A percentile compares a stretch with the other conserved stretches of the same genome.
phyloP scores from a whole-genome alignment of 192 early-diverging fungal species.

The Haplosporangium gracile region DNA sequence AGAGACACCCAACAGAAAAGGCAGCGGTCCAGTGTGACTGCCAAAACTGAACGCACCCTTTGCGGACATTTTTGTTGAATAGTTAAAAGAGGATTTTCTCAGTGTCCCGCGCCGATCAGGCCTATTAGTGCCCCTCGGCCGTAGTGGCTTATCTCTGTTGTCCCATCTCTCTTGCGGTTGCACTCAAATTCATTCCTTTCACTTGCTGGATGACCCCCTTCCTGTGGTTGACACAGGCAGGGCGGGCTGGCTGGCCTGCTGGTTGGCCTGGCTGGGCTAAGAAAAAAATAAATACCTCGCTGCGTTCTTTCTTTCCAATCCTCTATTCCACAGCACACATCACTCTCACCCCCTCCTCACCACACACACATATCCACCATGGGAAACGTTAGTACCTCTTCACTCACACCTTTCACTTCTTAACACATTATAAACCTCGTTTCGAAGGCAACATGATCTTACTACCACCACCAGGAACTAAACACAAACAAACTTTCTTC shows the following conservation, averaged over 20 bases:
- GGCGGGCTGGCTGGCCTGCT: no score
- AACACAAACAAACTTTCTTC: not conserved
- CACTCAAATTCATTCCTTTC: not conserved
- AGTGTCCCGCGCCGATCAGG: constrained; percentile 20
- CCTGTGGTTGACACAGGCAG: no score
- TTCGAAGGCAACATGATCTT: not conserved
- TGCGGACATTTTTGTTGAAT: constrained; percentile 51
- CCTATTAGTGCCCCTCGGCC: not conserved
- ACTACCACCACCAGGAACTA: not conserved
- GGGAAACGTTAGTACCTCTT: constrained; percentile 38
- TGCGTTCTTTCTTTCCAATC: not conserved
- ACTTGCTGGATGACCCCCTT: not conserved
- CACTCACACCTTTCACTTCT: not conserved
- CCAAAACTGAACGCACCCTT: constrained; percentile 40
- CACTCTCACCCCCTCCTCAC: not conserved
- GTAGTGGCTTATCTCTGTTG: constrained; percentile 27
- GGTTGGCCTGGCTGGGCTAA: not conserved
- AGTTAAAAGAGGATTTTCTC: constrained; percentile 42
- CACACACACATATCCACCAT: constrained; percentile 27
- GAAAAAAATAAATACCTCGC: constrained; percentile 10
- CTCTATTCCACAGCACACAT: not conserved
- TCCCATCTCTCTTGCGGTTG: no score
- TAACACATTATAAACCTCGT: no score
- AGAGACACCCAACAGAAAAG: not conserved
- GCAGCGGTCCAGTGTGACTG: constrained; percentile 22